Evolutionary conservation across 306 rosid species (phyloP), one percentile per base, ranked within the genome.

Genomic region (Vigna reflexopilosa): DNA sequence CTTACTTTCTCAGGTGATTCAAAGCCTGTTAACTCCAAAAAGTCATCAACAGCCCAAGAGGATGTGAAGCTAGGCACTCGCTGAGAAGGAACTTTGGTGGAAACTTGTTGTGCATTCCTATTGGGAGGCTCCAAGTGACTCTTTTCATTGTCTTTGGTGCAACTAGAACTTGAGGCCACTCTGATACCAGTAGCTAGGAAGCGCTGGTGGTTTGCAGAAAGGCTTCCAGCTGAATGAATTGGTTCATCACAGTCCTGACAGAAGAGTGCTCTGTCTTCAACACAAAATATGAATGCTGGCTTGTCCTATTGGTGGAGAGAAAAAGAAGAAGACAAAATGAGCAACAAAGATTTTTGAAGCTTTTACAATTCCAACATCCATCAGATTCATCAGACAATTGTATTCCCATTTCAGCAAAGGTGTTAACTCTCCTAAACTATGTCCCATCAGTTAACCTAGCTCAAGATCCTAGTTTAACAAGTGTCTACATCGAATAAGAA

Each of bases 251-350:
- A 95, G 38, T 93, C 93, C 76, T 95, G 86, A 85, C 99, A 95
- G 79, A 95, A 87, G 9, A 95, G 93, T 50, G 99, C 99, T 83
- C 98, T 91, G 85, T 95, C 99, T 85, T 95, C 97, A 22, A 95
- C 96, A 69, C 99, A 95, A 77, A 95, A 95, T 79, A 95, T 95
- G 86, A 95, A 95, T 68, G 99, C 98, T 61, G 96, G 59, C 91
- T 91, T 95, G 24, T 95, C 99, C 98, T 95, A 87, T 75, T 61
- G 42, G 22, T 40, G 30, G 16, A 32, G 63, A 9, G 47, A 42
- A 42, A 56, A 49, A 77, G 42, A 15, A 84, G 22, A 57, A 8
- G 50, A 14, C 13, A 56, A 79, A 50, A 44, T 81, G 30, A 80
- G 69, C 11, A 76, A 71, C 7, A 40, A 9, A 34, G 34, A 30